Evolutionary conservation across 306 rosid genomes (phyloP), one percentile per base, ranked within the genome.

Genomic region (Phaseolus lunatus): DNA sequence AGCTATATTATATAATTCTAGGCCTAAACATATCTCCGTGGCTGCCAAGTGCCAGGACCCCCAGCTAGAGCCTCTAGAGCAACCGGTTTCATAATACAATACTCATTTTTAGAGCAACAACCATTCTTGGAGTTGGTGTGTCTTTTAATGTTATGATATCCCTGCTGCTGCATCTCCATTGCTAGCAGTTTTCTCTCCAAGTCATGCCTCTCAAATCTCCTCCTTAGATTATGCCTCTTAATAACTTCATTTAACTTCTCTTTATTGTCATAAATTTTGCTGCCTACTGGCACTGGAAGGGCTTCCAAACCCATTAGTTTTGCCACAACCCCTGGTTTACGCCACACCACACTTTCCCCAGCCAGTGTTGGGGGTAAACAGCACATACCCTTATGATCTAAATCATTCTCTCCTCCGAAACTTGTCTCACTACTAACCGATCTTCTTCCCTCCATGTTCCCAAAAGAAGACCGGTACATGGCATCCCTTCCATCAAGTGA

Each of bases 401-500:
- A 33, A 59, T 47, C 66, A 56, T 33, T 71, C 49, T 70, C 74
- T 52, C 85, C 85, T 54, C 41, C 41, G 29, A 79, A 76, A 48
- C 69, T 82, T 62, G 66, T 78, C 29, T 86, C 92, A 35, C 92
- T 87, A 76, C 90, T 78, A 57, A 85, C 80, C 10, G 96, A 90
- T 73, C 86, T 85, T 80, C 93, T 80, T 49, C 83, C 89, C 45
- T 84, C 79, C 15, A 79, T 22, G 77, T 75, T 84, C 10, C 90
- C 89, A 67, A 92, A 90, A 37, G 95, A 87, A 49, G 97, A 95
- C 4, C 96, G 77, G 57, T 95, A 88, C 97, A 92, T 92, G 15
- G 96, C 89, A 70, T 90, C 97, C 84, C 92, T 92, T 14, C 98
- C 98, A 58, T 95, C 98, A 0, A 95, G 95, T 2, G 98, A 95